phyloP scores from a whole-genome alignment of 2,329 filamentous ascomycete genomes.

The Ampelomyces quisqualis region DNA sequence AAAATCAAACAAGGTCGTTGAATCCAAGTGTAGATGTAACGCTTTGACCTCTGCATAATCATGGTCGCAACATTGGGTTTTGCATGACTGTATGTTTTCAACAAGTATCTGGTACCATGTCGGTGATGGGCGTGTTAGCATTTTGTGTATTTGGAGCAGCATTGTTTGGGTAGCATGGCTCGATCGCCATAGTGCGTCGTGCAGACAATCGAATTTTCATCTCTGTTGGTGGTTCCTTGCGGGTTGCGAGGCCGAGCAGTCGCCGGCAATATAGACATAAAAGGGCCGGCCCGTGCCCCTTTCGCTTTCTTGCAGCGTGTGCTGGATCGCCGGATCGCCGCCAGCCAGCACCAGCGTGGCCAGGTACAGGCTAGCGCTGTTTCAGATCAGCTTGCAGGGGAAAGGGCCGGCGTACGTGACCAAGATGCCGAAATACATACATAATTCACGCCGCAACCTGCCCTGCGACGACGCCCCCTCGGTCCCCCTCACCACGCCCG shows the following conservation, averaged over 20 bases:
- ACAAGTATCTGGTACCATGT: not conserved
- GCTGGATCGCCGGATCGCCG: too few species aligned
- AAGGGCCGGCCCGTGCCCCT: conserved; percentile 21
- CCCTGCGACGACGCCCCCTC: not conserved
- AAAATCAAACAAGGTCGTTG: conserved; percentile 37
- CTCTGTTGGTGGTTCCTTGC: too few species aligned
- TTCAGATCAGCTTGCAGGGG: conserved; percentile 14
- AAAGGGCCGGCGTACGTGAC: conserved; percentile 4
- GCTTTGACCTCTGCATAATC: conserved; percentile 1
- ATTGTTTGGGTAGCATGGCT: not conserved
- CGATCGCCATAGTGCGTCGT: not conserved
- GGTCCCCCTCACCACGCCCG: not conserved
- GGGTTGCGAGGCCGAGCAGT: too few species aligned
- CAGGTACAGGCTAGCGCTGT: conserved; percentile 23
- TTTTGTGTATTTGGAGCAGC: not conserved
- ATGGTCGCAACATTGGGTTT: conserved; percentile 4
- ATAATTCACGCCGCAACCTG: conserved; percentile 13
- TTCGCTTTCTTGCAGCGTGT: conserved; percentile 10
- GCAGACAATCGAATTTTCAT: too few species aligned
- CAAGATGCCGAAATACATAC: conserved; percentile 12
- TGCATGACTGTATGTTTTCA: conserved; percentile 5
- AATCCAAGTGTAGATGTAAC: conserved; percentile 13
- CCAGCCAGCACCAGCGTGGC: too few species aligned
- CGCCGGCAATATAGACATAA: too few species aligned
- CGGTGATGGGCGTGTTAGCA: not conserved